These are phyloP conservation scores for Emericellopsis atlantica DNA, from an alignment of 2,329 filamentous ascomycete species.

Conservation along the genomic window DNA sequence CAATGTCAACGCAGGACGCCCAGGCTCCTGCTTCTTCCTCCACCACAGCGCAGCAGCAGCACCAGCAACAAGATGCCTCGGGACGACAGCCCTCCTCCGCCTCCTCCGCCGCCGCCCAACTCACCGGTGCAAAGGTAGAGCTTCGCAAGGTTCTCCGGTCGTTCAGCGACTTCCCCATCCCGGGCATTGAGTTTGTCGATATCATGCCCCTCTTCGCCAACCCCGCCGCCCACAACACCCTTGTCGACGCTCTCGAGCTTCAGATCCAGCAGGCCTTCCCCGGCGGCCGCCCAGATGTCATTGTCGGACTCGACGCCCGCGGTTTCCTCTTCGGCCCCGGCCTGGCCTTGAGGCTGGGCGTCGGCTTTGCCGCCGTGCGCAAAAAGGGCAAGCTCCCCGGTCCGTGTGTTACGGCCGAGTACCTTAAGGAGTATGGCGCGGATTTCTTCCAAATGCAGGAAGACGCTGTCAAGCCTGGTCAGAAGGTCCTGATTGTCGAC, in stretches of 20 bases:
- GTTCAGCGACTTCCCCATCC: constrained; percentile 83
- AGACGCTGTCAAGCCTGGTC: constrained; percentile 70
- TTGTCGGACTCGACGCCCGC: constrained; percentile 86
- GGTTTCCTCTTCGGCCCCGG: constrained; percentile 93
- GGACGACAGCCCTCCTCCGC: constrained; percentile 50
- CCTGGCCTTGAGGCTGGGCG: constrained; percentile 70
- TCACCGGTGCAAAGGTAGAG: constrained; percentile 57
- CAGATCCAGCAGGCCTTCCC: constrained; percentile 56
- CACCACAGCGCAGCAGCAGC: constrained; percentile 9
- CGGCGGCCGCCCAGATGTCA: constrained; percentile 62
- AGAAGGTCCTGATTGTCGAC: constrained; percentile 87
- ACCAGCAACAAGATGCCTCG: constrained; percentile 40
- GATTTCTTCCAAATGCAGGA: constrained; percentile 95
- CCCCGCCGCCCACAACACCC: constrained; percentile 56
- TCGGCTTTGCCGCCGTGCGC: constrained; percentile 82
- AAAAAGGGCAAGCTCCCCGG: constrained; percentile 96
- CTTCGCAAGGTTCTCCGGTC: constrained; percentile 64
- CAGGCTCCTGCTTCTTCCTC: constrained; percentile 9
- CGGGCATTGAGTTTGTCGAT: constrained; percentile 92
- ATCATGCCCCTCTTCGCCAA: constrained; percentile 93
- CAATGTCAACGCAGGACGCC: constrained; percentile 15
- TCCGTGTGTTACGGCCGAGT: constrained; percentile 71
- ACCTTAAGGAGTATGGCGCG: constrained; percentile 90
- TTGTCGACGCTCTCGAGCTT: constrained; percentile 76
- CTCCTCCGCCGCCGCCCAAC: constrained; percentile 50